Base-by-base conservation (phyloP, 495 filamentous ascomycete genomes). In the Glutinoglossum americanum region DNA sequence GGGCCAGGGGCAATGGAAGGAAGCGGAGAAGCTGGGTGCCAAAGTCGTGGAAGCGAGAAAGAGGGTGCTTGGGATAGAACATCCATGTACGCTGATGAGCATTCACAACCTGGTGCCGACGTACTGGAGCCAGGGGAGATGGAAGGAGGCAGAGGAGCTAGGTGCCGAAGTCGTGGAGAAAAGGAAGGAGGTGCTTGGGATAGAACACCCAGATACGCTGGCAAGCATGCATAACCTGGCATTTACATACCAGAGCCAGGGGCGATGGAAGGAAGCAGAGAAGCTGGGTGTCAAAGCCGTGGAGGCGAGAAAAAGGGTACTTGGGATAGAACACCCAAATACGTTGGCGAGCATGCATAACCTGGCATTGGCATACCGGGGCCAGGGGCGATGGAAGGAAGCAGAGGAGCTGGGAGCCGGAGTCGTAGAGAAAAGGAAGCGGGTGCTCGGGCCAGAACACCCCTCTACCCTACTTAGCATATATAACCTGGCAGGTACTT, bases 171-270 rank as follows among this genome's bases (percentile, higher is more conserved):
- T 51, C 47, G n/a, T 51, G 47, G 47, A 26, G 21, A 51, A 8
- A 15, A 51, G 47, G 8, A 26, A 25, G 21, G 25, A 11, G 56
- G 41, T 25, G 7, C 41, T 57, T 7, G 56, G 56, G 27, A 0
- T 15, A 15, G 56, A 57, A n/a, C 56, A 57, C 23, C 32, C 56
- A 57, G 10, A 15, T 17, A 57, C 56, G 26, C 26, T 57, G 47
- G n/a, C 35, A 26, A 56, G 35, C 56, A 57, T 57, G 56, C 41
- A 55, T 0, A 55, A 57, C 56, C 33, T 57, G 32, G 56, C 41
- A 45, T 35, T 35, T 5, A 35, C 32, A 35, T 35, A 35, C 32
- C 5, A 11, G 4, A 5, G 4, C 11, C 32, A 35, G 11, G 32
- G 32, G 32, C 32, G 32, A 11, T 35, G 4, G 32, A 35, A 35